Conservation (phyloP, 495 filamentous ascomycete species). For the Tuber melanosporum region DNA sequence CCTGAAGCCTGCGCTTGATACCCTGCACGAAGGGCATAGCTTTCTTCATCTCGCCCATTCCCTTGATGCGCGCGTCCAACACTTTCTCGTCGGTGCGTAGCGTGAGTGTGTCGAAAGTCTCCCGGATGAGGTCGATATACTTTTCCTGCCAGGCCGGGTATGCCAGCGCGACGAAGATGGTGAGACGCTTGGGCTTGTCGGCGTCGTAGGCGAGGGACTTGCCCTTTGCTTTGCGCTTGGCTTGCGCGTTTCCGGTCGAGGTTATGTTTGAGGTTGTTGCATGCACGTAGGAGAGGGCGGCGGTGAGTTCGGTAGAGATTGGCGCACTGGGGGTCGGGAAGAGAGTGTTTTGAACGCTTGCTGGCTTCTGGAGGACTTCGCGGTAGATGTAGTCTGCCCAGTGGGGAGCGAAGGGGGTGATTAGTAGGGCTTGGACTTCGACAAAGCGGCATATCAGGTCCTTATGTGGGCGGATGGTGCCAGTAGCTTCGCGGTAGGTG, state of each 20-base stretch:
- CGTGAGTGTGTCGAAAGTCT: conserved; percentile 53
- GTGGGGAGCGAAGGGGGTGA: conserved; percentile 79
- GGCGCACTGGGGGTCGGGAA: conserved; percentile 67
- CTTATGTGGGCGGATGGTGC: conserved; percentile 75
- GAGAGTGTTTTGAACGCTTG: conserved; percentile 68
- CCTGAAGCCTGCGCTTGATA: conserved; percentile 71
- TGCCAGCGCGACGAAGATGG: conserved; percentile 68
- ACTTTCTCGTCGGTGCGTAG: conserved; percentile 68
- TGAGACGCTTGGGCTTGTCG: conserved; percentile 82
- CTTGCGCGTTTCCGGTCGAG: conserved; percentile 70
- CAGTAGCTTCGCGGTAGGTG: conserved; percentile 75
- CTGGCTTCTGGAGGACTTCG: conserved; percentile 70
- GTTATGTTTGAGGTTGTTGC: conserved; percentile 70
- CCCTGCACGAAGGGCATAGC: conserved; percentile 94
- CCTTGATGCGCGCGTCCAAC: conserved; percentile 64
- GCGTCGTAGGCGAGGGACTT: conserved; percentile 76
- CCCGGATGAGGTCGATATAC: conserved; percentile 75
- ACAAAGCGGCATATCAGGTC: conserved; percentile 70
- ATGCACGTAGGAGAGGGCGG: conserved; percentile 74
- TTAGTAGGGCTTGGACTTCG: conserved; percentile 74
- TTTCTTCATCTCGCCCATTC: conserved; percentile 87
- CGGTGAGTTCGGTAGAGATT: conserved; percentile 56
- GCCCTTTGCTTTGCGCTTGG: conserved; percentile 84
- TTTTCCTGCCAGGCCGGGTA: conserved; percentile 87
- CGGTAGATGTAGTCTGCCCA: conserved; percentile 93